Evolutionary conservation across 2,329 filamentous ascomycete species (phyloP).

Genomic region (Scedosporium boydii): DNA sequence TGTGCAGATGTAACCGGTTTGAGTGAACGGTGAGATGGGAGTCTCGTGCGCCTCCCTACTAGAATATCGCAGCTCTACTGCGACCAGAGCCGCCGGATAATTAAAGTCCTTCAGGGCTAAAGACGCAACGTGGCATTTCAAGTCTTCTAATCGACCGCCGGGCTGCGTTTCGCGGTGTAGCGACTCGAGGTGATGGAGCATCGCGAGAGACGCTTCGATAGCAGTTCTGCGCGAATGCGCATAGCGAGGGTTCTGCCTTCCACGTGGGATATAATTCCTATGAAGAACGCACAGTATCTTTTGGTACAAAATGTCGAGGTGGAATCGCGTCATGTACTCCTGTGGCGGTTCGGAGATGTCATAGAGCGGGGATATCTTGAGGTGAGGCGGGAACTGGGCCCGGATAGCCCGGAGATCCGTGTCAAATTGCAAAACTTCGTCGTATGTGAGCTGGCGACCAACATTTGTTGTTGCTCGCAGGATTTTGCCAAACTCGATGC

Average conservation of each 20-base stretch:
- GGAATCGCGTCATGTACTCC: slow-evolving; percentile 76
- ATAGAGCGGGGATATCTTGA: slow-evolving; percentile 66
- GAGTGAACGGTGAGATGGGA: background rate
- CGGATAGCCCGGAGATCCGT: slow-evolving; percentile 50
- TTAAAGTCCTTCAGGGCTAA: slow-evolving; percentile 79
- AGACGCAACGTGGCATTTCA: slow-evolving; percentile 71
- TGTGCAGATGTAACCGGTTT: slow-evolving; percentile 31
- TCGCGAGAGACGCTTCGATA: slow-evolving; percentile 76
- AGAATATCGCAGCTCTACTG: slow-evolving; percentile 62
- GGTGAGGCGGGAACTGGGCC: slow-evolving; percentile 66
- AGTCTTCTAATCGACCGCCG: slow-evolving; percentile 59
- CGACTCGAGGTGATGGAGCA: slow-evolving; percentile 67
- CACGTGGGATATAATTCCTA: slow-evolving; percentile 72
- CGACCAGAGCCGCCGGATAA: slow-evolving; percentile 75
- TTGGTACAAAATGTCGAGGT: slow-evolving; percentile 75
- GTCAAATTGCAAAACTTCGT: slow-evolving; percentile 56
- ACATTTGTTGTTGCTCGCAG: slow-evolving; percentile 54
- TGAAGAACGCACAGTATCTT: slow-evolving; percentile 87
- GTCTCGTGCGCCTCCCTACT: background rate
- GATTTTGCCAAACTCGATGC: slow-evolving; percentile 61
- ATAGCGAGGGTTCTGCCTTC: slow-evolving; percentile 71
- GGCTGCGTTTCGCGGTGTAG: slow-evolving; percentile 66
- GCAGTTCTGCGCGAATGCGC: slow-evolving; percentile 74
- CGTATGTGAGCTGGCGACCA: slow-evolving; percentile 47
- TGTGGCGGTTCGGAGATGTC: slow-evolving; percentile 73